Conservation (phyloP, 768 basidiomycete genomes). For the Myochromella boudieri region DNA sequence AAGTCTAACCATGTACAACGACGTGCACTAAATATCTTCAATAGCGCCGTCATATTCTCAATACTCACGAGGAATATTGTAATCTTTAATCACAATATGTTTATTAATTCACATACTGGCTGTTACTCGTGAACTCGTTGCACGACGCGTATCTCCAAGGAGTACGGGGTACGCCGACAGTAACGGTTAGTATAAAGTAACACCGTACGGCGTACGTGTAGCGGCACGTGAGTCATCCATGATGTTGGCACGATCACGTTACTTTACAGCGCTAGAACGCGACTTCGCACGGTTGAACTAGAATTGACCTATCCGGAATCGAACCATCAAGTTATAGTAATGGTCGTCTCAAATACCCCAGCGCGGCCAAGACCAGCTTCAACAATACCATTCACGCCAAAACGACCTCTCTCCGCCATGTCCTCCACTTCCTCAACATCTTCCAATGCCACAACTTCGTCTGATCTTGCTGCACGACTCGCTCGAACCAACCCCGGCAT, state of each 20-base stretch:
- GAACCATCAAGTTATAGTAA: background rate
- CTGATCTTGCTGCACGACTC: slow-evolving; percentile 27
- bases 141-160: background rate
- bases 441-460: slow-evolving; percentile 25
- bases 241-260: slow-evolving; percentile 12
- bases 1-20: no score
- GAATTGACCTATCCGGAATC: background rate
- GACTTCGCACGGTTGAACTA: slow-evolving; percentile 18
- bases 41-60: no score
- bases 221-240: background rate
- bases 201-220: background rate
- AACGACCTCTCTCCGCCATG: slow-evolving; percentile 41
- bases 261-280: slow-evolving; percentile 2
- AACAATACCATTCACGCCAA: slow-evolving; percentile 59
- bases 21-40: no score
- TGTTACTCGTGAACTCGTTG: background rate
- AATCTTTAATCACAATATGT: background rate
- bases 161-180: background rate
- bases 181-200: background rate
- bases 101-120: background rate
- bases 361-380: slow-evolving; percentile 37
- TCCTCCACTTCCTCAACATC: slow-evolving; percentile 22
- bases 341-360: slow-evolving; percentile 28
- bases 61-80: background rate
- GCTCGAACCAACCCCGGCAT: slow-evolving; percentile 27